Conservation (phyloP, 139 green algal genomes). For the Chlorella sorokiniana region DNA sequence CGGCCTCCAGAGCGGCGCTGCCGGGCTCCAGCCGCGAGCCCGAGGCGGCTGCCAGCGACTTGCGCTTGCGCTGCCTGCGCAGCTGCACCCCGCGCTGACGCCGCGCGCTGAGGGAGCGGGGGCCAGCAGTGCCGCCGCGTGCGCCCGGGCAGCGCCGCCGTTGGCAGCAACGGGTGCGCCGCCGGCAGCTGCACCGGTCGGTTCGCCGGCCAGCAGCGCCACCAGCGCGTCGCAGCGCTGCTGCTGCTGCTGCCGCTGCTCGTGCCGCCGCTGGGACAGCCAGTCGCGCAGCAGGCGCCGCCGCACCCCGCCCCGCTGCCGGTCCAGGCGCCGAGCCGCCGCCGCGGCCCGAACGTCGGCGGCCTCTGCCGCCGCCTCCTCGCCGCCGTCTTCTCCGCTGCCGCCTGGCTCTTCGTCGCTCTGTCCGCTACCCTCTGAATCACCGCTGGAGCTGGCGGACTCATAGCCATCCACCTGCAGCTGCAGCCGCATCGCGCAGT, state of each 20-base stretch:
- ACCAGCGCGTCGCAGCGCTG: not conserved
- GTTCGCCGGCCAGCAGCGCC: not conserved
- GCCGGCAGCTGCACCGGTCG: not conserved
- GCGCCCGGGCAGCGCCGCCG: no score
- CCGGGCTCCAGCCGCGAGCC: not conserved
- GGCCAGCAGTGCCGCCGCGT: not conserved
- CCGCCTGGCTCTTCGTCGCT: not conserved
- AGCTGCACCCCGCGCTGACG: not conserved
- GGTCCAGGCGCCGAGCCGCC: not conserved
- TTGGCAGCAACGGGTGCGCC: no score
- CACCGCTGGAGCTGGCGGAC: no score
- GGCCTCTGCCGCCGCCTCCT: not conserved
- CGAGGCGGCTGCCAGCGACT: not conserved
- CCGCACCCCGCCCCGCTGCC: not conserved
- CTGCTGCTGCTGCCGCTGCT: constrained; percentile 4
- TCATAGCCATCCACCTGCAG: no score
- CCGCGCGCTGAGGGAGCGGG: not conserved
- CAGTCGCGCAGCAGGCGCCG: not conserved
- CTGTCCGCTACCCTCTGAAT: no score
- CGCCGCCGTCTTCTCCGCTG: not conserved
- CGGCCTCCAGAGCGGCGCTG: not conserved
- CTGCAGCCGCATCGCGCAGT: no score
- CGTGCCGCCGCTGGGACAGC: not conserved
- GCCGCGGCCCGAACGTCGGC: not conserved
- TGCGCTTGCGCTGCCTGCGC: constrained; percentile 1